Evolutionary conservation across 2,329 filamentous ascomycete genomes (phyloP), one percentile per base, ranked within the genome.

Genomic region (Penicillium sp.): DNA sequence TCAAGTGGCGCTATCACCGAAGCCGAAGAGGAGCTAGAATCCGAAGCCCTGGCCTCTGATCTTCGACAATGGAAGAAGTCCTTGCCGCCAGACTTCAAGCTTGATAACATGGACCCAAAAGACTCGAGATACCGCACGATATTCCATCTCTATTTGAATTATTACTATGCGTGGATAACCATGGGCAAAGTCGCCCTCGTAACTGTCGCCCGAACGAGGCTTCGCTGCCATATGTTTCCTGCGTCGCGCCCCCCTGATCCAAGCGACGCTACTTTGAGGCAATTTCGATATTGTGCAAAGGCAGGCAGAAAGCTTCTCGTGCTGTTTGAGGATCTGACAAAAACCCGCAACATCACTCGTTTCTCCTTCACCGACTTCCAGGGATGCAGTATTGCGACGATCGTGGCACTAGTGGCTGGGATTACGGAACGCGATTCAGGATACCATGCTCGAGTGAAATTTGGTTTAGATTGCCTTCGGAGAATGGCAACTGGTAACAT

Each of bases 341-440:
- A 49, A 2, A 71, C 64, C 2, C 64, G 66, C 3, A 74, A 74
- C 9, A 69, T 72, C n/a, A 70, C 70, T 2, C 67, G 69, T 0
- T 76, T 76, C 48, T 76, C 74, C 0, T 76, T 76, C 47, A 75
- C 74, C 5, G 74, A 76, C 58, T 76, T 76, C 23, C 74, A 76
- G 49, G 74, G 72, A 13, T 75, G 74, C 55, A 76, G 74, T 38
- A 74, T 72, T 17, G 73, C 74, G 4, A 75, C 71, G 1, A 75
- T 75, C 25, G 68, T 75, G 7, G 65, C 70, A 4, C 55, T 76
- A 12, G 60, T 76, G 2, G 63, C 71, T 4, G 73, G 74, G 0
- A 73, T 76, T 17, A 55, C 74, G 6, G 68, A 73, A n/a, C 63
- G 71, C 1, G 72, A 75, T 52, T 65, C 70, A 0, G 66, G 61